Evolutionary conservation across 495 filamentous ascomycete species (phyloP), one percentile per base, ranked within the genome.

Genomic region (Aspergillus taichungensis): DNA sequence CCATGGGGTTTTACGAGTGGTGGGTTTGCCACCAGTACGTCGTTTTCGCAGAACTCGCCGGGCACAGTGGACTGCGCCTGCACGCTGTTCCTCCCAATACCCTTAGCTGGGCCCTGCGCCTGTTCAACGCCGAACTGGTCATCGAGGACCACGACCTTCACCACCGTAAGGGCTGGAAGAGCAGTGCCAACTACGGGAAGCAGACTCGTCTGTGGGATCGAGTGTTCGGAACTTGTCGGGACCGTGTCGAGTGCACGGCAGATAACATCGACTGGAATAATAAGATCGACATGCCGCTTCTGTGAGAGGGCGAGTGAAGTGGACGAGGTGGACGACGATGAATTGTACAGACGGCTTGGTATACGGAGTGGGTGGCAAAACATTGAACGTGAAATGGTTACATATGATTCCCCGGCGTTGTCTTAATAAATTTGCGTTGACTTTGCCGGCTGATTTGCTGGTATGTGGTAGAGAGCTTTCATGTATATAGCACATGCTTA

Each of bases 1-100:
- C 51, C 18, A 53, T 53, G 51, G 51, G 51, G 3, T 53, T 53
- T 28, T 53, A 53, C 24, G 51, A 53, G 28, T 53, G 51, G 51
- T 53, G 51, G 51, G 27, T 53, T 30, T 53, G 45, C 38, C 51
- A 53, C 28, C 42, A 49, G 24, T 53, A 49, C 18, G 46, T 53
- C 30, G 42, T 53, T 31, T 53, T 49, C 40, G 34, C 51, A 3
- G 51, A 53, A 30, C 34, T 53, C 10, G 46, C 51, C 7, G 51
- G 51, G 9, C 51, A 53, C n/a, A 49, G 46, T 28, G 51, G 51
- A 6, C 37, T 53, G 5, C 46, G 51, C 9, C 30, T 53, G 13
- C 46, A 49, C 30, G 38, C 51, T 0, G 37, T 30, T 0, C 42
- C 51, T 1, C 46, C 51, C 0, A 40, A 29, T 3, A 38, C 42